Evolutionary conservation across 768 basidiomycete species (phyloP).

Genomic region (Leccinum ochraceum): DNA sequence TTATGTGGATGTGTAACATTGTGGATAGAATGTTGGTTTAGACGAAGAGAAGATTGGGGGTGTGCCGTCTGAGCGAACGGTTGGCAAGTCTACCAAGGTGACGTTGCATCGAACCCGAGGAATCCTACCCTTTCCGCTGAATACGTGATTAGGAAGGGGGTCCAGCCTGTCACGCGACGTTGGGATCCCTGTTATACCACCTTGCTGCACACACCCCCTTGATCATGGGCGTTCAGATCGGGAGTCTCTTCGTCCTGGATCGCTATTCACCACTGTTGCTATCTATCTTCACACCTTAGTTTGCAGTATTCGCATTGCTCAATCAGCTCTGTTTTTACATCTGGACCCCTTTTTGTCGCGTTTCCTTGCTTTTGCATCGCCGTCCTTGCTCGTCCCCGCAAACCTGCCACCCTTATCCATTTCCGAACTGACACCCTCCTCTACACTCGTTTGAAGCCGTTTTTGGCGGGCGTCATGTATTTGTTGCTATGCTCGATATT

Average conservation of each 20-base stretch:
- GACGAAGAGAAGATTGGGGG: slow-evolving; percentile 16
- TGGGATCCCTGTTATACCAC: slow-evolving; percentile 24
- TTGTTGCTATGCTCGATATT: slow-evolving; percentile 36
- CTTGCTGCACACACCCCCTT: slow-evolving; percentile 7
- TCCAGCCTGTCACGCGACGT: slow-evolving; percentile 8
- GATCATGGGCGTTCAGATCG: slow-evolving; percentile 20
- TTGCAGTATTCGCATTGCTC: slow-evolving; percentile 28
- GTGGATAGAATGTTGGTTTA: slow-evolving; percentile 29
- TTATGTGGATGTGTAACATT: slow-evolving; percentile 69
- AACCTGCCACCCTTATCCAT: slow-evolving; percentile 16
- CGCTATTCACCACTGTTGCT: slow-evolving; percentile 23
- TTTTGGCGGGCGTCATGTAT: slow-evolving; percentile 34
- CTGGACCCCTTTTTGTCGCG: slow-evolving; percentile 25
- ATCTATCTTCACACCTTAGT: slow-evolving; percentile 28
- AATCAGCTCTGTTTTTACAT: slow-evolving; percentile 20
- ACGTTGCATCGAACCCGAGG: slow-evolving; percentile 27
- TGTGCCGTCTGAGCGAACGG: slow-evolving; percentile 17
- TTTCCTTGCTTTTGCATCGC: slow-evolving; percentile 25
- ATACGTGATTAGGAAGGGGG: slow-evolving; percentile 19
- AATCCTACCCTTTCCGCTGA: slow-evolving; percentile 19
- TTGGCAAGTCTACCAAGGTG: slow-evolving; percentile 27
- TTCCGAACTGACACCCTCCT: slow-evolving; percentile 27
- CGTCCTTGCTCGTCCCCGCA: slow-evolving; percentile 25
- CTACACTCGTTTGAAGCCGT: slow-evolving; percentile 30
- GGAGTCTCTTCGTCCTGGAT: slow-evolving; percentile 21